phyloP scores from a whole-genome alignment of 768 basidiomycete species.

The Leccinellum albellum region DNA sequence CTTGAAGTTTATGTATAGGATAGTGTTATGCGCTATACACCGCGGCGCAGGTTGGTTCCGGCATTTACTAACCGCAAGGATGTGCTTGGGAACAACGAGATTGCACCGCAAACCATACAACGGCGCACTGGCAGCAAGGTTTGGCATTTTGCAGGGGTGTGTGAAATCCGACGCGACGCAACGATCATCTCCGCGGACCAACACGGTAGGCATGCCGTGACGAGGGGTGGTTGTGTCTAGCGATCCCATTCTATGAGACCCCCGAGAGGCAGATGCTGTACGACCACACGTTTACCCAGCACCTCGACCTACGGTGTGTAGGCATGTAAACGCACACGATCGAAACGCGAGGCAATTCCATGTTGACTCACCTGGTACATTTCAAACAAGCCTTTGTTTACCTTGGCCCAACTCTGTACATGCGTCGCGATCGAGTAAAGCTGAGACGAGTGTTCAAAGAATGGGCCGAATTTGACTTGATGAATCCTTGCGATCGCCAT shows the following conservation, averaged over 20 bases:
- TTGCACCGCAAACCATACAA: neutral
- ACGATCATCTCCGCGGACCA: constrained; percentile 19
- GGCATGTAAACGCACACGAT: constrained; percentile 4
- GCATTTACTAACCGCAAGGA: neutral
- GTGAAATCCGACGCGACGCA: constrained; percentile 12
- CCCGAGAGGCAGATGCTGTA: constrained; percentile 89
- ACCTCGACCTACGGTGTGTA: constrained; percentile 68
- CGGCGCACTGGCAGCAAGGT: neutral
- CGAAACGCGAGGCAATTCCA: neutral
- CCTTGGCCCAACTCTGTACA: constrained; percentile 90
- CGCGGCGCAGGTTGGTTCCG: neutral
- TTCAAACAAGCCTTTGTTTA: constrained; percentile 85
- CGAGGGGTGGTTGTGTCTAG: constrained; percentile 1
- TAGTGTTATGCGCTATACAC: neutral
- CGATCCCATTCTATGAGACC: constrained; percentile 69
- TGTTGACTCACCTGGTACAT: constrained; percentile 78
- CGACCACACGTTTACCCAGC: constrained; percentile 90
- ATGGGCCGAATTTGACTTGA: constrained; percentile 81
- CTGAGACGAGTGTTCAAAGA: constrained; percentile 90
- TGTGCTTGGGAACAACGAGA: constrained; percentile 14
- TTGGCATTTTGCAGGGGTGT: constrained; percentile 11
- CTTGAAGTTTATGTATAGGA: neutral
- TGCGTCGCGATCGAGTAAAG: constrained; percentile 80
- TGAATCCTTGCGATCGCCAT: constrained; percentile 74
- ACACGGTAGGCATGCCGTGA: constrained; percentile 1